Base-by-base conservation (phyloP, 345 rosid genomes). In the Salix exigua region DNA sequence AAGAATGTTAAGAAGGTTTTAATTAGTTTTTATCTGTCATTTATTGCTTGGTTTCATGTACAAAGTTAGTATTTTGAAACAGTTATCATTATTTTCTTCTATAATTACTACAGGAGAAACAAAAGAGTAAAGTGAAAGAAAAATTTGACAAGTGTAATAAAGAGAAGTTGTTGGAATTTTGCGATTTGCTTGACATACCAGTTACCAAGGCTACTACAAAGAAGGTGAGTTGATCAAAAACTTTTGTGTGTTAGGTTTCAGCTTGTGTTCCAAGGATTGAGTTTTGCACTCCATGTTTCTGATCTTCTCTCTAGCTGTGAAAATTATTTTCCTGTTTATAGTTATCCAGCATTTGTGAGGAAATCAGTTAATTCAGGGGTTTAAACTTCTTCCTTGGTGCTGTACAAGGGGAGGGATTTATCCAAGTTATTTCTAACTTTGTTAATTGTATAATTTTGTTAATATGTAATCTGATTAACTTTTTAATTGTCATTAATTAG, bases 141-240 rank as follows among this genome's bases (percentile, higher is more conserved):
- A 95, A 89, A 84, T 73, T 95, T 77, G 98, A 93, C 80, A 95
- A 95, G 88, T 85, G 85, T 80, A 88, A 84, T 82, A 95, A 91
- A 79, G 99, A 95, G 84, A 93, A 86, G 82, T 55, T 95, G 83
- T 33, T 87, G 72, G 99, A 95, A 75, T 82, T 93, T 50, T 95
- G 99, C 65, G 99, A 95, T 76, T 60, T 95, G 48, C 89, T 95
- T 60, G 98, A 95, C 89, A 74, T 95, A 75, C 71, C 87, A n/a
- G 71, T 89, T 80, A 73, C 87, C 61, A 95, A 85, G 85, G 40
- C 89, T 72, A 81, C 94, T 12, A 81, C 88, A 65, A 91, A 83
- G 89, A 95, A 95, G 99, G 99, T 93, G 50, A 63, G 79, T 72
- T 74, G 14, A 38, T 81, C 55, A 65, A 42, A 50, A 73, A 16